Base-by-base conservation (phyloP, 257 asterid species). In the Euphrasia confusa region DNA sequence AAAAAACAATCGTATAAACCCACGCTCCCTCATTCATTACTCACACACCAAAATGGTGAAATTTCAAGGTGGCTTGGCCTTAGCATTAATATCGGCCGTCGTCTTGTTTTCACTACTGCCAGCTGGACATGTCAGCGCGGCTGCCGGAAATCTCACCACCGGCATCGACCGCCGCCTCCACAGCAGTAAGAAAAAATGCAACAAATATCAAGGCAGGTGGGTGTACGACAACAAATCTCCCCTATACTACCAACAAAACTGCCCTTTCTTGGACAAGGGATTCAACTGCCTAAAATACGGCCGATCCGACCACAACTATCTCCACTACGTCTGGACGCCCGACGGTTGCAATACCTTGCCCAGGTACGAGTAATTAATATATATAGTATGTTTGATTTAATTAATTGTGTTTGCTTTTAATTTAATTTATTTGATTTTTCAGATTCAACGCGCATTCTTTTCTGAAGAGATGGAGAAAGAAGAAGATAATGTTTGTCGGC, bases 401-500 rank as follows among this genome's bases (percentile, higher is more conserved):
- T 21, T 21, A 21, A 49, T 7, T n/a, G 10, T 13, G 24, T 14
- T 1, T 44, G 15, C 12, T 44, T 11, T 49, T 49, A 58, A 28
- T 11, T 49, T 49, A 58, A 28, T 47, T n/a, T 64, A 15, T 9
- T 9, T 2, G 24, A 27, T 70, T 63, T 5, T 28, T 57, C 62
- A 85, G 95, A 65, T 86, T 86, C 71, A 53, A 84, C 73, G 95
- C 89, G 66, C 0, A 7, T 17, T 85, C 83, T 72, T 80, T 86
- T 6, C 35, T 86, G 73, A 80, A 24, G 74, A 74, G 77, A 59
- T 83, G 85, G 87, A 76, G 77, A 0, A 89, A 89, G 73, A 86
- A 83, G 78, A 86, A 83, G 79, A 79, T 86, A 17, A 86, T 86
- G 95, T 86, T 86, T 72, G 84, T 86, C 17, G 95, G 95, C 13